phyloP scores from a whole-genome alignment of 129 eudicot species.

The Lactuca saligna region DNA sequence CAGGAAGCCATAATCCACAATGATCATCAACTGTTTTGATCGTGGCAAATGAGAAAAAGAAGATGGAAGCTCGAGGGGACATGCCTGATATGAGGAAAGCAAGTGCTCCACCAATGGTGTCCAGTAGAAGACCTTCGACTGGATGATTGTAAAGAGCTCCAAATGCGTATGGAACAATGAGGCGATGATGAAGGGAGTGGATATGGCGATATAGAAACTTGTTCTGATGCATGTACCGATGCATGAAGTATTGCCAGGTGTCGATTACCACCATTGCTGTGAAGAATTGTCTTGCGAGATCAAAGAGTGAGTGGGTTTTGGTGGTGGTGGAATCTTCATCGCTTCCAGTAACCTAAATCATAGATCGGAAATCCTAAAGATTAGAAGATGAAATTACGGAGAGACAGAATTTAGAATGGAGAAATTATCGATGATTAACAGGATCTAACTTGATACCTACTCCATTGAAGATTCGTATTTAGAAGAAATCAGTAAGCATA shows the following conservation, averaged over 20 bases:
- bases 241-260: slow-evolving; percentile 89
- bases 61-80: slow-evolving; percentile 88
- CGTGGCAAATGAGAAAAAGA: slow-evolving; percentile 95
- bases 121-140: slow-evolving; percentile 76
- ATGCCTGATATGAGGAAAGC: slow-evolving; percentile 86
- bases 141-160: slow-evolving; percentile 98
- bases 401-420: background rate
- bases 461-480: background rate
- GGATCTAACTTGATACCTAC: background rate
- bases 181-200: slow-evolving; percentile 84
- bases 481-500: background rate
- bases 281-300: slow-evolving; percentile 57
- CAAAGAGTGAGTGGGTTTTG: slow-evolving; percentile 39
- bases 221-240: slow-evolving; percentile 90
- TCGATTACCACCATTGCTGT: slow-evolving; percentile 73
- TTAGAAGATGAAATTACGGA: background rate
- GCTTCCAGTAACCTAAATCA: slow-evolving; percentile 55
- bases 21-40: slow-evolving; percentile 91
- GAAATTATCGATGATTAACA: background rate
- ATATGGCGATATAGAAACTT: slow-evolving; percentile 80
- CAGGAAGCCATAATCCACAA: slow-evolving; percentile 88
- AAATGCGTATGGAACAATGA: slow-evolving; percentile 81
- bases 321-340: slow-evolving; percentile 38
- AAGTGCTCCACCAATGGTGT: slow-evolving; percentile 84
- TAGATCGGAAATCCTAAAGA: background rate